Base-by-base conservation (phyloP, 2,329 filamentous ascomycete genomes). In the Trichoderma aggressivum region DNA sequence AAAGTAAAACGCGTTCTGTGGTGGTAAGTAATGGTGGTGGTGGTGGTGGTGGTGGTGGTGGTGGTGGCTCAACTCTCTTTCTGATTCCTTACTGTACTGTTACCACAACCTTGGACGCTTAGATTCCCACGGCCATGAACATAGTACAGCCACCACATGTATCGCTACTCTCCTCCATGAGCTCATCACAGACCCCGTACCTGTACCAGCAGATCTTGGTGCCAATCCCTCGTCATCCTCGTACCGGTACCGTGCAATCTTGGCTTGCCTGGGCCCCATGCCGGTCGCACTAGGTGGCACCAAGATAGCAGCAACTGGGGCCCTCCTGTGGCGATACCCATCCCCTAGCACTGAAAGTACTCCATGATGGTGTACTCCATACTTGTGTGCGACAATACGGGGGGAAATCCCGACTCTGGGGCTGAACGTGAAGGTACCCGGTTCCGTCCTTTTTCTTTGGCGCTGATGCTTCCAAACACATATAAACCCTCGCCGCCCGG, bases 311-410 rank as follows among this genome's bases (percentile, higher is more conserved):
- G 30, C 28, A 34, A 56, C 64, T 28, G 64, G 53, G 26, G 50
- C 34, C 34, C 66, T 60, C 55, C n/a, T 34, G 66, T 69, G 66
- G 66, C 66, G 56, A 69, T 58, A 66, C 50, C 50, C 63, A 56
- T 36, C 50, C 63, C 62, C 62, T 55, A 64, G 47, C 21, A 53
- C 47, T 12, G 11, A 8, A 53, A 53, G 47, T n/a, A 34, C 30
- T 59, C 56, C 56, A 59, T 32, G 32, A 21, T 59, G 47, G 47
- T 56, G 61, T 64, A 64, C 61, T 64, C 61, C 61, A 32, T 65
- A 65, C 62, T 65, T 65, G 55, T 65, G 55, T 50, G 55, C 53
- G 63, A 66, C 53, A 21, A 21, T 66, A 66, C 63, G 50, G 63
- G 63, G 43, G 50, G 50, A 28, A 12, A 59, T 16, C 61, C 26